These are phyloP conservation scores for Lactarius indigo DNA, from an alignment of 768 basidiomycete species.

Conservation along the genomic window DNA sequence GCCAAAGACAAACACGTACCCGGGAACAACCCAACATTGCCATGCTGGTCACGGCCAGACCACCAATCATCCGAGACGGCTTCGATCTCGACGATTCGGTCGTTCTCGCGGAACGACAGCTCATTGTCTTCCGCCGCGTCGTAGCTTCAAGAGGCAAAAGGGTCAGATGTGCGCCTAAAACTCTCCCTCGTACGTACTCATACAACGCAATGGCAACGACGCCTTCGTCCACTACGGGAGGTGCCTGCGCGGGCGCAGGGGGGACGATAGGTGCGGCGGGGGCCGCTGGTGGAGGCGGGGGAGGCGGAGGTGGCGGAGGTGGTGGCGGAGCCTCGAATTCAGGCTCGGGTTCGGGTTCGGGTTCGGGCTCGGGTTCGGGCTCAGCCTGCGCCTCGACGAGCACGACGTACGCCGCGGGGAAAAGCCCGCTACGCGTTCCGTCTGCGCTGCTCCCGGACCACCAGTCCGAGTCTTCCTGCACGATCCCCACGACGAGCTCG, in stretches of 20 bases:
- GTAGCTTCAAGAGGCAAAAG: slow-evolving; percentile 49
- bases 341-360: slow-evolving; percentile 43
- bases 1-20: slow-evolving; percentile 40
- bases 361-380: slow-evolving; percentile 36
- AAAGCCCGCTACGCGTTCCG: slow-evolving; percentile 70
- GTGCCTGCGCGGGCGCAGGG: slow-evolving; percentile 44
- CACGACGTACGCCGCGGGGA: slow-evolving; percentile 92
- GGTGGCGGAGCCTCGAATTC: slow-evolving; percentile 50
- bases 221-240: slow-evolving; percentile 50
- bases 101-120: slow-evolving; percentile 79
- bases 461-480: slow-evolving; percentile 88
- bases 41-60: slow-evolving; percentile 59
- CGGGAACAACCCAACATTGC: slow-evolving; percentile 69
- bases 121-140: slow-evolving; percentile 93
- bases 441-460: slow-evolving; percentile 74
- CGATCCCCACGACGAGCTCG: slow-evolving; percentile 76
- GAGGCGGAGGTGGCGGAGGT: slow-evolving; percentile 54
- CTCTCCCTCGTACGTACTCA: slow-evolving; percentile 46
- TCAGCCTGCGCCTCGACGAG: slow-evolving; percentile 50
- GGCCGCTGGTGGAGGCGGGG: slow-evolving; percentile 36
- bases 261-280: slow-evolving; percentile 44
- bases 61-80: slow-evolving; percentile 88
- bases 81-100: slow-evolving; percentile 73
- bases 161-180: slow-evolving; percentile 12
- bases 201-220: slow-evolving; percentile 63